These are phyloP conservation scores for Orobanche coerulescens DNA, from an alignment of 257 asterid species.

Conservation along the genomic window DNA sequence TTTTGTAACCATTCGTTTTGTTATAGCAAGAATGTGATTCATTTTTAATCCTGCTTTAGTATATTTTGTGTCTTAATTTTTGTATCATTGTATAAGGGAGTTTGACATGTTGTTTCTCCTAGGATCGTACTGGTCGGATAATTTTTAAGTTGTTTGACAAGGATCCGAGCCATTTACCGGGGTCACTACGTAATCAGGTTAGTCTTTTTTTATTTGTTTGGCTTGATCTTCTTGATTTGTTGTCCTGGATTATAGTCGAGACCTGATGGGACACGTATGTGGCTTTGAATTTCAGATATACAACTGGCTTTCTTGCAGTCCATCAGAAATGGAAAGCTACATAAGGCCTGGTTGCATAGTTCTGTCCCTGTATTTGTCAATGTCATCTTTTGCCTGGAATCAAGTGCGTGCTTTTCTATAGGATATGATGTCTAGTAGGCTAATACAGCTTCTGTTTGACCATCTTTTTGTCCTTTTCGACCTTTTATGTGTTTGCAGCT, in stretches of 20 bases:
- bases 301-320: conserved; percentile 80
- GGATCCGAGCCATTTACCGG: conserved; percentile 91
- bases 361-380: conserved; percentile 64
- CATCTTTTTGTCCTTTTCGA: not conserved
- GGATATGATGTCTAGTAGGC: conserved; percentile 1
- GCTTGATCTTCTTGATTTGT: not conserved
- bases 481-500: conserved; percentile 38
- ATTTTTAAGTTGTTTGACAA: conserved; percentile 85
- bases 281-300: conserved; percentile 43
- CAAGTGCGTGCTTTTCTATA: conserved; percentile 46
- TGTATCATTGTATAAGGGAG: not conserved
- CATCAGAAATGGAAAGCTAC: conserved; percentile 93
- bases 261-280: conserved; percentile 8
- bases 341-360: conserved; percentile 91
- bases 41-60: not conserved
- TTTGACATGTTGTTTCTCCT: conserved; percentile 17
- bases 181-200: conserved; percentile 66
- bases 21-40: conserved; percentile 1
- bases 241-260: conserved; percentile 13
- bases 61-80: conserved; percentile 6
- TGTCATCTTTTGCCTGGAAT: conserved; percentile 71
- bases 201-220: conserved; percentile 12
- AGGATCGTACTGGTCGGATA: conserved; percentile 89
- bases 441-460: conserved; percentile 17
- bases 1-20: not conserved